Conservation (phyloP, 495 filamentous ascomycete species). For the Darksidea phi region DNA sequence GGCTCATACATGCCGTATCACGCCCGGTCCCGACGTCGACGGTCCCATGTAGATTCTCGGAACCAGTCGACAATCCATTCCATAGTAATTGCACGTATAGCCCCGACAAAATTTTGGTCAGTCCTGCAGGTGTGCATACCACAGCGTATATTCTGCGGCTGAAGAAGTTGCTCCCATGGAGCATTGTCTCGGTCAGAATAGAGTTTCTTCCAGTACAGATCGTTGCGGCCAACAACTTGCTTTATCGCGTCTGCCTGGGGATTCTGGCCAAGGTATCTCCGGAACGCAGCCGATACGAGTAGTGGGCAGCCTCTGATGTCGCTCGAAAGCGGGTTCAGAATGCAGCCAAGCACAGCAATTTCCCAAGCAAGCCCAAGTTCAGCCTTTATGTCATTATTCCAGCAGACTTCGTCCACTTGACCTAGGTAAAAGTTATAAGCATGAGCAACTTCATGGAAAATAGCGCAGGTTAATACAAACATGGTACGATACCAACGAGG, state of each 20-base stretch:
- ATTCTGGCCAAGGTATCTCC: too few species aligned
- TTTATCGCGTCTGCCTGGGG: too few species aligned
- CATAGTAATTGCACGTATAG: slow-evolving; percentile 14
- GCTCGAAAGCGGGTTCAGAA: too few species aligned
- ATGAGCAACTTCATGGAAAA: slow-evolving; percentile 25
- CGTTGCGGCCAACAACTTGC: too few species aligned
- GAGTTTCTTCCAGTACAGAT: too few species aligned
- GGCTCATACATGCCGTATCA: slow-evolving; percentile 2
- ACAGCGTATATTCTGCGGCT: not conserved
- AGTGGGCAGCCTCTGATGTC: too few species aligned
- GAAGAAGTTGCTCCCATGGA: not conserved
- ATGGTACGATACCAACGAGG: slow-evolving; percentile 5
- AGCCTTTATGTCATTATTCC: not conserved
- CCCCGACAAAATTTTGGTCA: not conserved
- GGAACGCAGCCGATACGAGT: too few species aligned
- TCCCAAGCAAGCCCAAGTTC: slow-evolving; percentile 9
- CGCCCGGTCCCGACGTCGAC: not conserved
- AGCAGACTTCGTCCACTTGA: not conserved
- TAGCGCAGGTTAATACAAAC: slow-evolving; percentile 17
- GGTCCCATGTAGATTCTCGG: slow-evolving; percentile 1
- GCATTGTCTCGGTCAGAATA: too few species aligned
- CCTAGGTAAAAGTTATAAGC: slow-evolving; percentile 17
- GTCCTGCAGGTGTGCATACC: not conserved
- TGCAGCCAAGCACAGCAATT: too few species aligned
- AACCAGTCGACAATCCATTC: slow-evolving; percentile 20